Conservation (phyloP, 805 yeast genomes). For the Nakazawaea pomicola region DNA sequence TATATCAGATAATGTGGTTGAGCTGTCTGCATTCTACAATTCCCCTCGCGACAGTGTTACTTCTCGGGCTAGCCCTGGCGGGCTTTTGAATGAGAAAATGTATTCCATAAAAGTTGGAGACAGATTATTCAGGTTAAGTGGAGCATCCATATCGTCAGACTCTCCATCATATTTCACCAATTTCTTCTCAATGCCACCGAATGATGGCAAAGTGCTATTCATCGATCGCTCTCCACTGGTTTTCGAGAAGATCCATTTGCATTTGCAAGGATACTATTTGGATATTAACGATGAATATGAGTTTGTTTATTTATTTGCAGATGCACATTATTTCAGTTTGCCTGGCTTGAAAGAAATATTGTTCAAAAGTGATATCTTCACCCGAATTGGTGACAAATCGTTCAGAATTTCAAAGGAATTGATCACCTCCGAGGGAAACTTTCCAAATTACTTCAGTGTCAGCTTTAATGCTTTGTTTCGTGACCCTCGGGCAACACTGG, state of each 20-base stretch:
- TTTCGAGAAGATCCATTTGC: slow-evolving; percentile 61
- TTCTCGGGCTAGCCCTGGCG: not conserved
- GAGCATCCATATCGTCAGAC: slow-evolving; percentile 82
- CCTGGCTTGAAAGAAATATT: slow-evolving; percentile 48
- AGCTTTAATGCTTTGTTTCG: slow-evolving; percentile 47
- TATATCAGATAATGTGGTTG: too few relatives aligned
- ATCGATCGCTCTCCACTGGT: slow-evolving; percentile 73
- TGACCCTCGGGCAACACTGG: slow-evolving; percentile 36
- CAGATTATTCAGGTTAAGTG: slow-evolving; percentile 58
- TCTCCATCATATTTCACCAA: slow-evolving; percentile 85
- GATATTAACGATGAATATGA: slow-evolving; percentile 55
- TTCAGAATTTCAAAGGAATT: slow-evolving; percentile 57
- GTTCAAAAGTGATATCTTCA: slow-evolving; percentile 48
- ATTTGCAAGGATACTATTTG: slow-evolving; percentile 77
- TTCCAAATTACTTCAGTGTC: slow-evolving; percentile 72
- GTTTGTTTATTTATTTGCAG: slow-evolving; percentile 58
- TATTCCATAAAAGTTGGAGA: slow-evolving; percentile 70
- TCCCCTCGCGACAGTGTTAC: too few relatives aligned
- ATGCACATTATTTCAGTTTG: slow-evolving; percentile 67
- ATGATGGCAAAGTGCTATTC: slow-evolving; percentile 39
- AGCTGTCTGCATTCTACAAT: too few relatives aligned
- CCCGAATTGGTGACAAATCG: slow-evolving; percentile 51
- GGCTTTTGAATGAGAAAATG: slow-evolving; percentile 41
- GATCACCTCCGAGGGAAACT: slow-evolving; percentile 57
- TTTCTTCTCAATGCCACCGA: slow-evolving; percentile 43